Evolutionary conservation across 305 asterid genomes (phyloP).

Genomic region (Ilex paraguariensis): DNA sequence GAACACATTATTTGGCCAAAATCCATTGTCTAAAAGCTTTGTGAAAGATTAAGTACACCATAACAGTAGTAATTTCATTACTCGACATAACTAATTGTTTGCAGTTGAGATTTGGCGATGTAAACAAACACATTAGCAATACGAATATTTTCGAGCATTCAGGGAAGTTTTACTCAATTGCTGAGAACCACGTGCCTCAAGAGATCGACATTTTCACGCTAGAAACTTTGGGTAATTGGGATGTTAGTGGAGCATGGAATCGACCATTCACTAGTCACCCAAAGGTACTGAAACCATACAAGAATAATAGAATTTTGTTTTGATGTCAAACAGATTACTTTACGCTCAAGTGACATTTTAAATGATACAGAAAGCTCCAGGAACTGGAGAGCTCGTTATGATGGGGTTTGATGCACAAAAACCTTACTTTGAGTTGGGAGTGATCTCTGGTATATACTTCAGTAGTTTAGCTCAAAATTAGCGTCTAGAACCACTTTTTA

Average conservation of each 20-base stretch:
- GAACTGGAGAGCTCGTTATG: slow-evolving; percentile 57
- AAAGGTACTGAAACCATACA: slow-evolving; percentile 33
- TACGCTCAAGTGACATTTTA: not conserved
- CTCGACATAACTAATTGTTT: slow-evolving; percentile 4
- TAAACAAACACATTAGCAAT: slow-evolving; percentile 53
- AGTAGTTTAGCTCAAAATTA: not conserved
- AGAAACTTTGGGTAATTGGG: slow-evolving; percentile 50
- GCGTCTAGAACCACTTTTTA: too few species aligned
- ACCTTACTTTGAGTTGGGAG: slow-evolving; percentile 58
- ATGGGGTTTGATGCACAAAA: slow-evolving; percentile 46
- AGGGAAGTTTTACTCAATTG: slow-evolving; percentile 48
- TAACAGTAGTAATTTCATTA: not conserved
- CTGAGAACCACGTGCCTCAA: slow-evolving; percentile 66
- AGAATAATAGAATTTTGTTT: not conserved
- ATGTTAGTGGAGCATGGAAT: slow-evolving; percentile 43
- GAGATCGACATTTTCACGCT: slow-evolving; percentile 46
- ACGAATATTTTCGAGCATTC: slow-evolving; percentile 63
- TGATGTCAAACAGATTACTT: not conserved
- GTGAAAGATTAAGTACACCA: too few species aligned
- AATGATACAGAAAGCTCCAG: slow-evolving; percentile 47
- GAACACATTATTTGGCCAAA: too few species aligned
- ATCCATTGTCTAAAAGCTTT: too few species aligned
- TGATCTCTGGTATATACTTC: slow-evolving; percentile 41
- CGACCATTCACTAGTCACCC: slow-evolving; percentile 81
- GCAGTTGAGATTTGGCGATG: slow-evolving; percentile 58